These are phyloP conservation scores for Penicillium sp. DNA, from an alignment of 2,329 filamentous ascomycete species.

Conservation along the genomic window DNA sequence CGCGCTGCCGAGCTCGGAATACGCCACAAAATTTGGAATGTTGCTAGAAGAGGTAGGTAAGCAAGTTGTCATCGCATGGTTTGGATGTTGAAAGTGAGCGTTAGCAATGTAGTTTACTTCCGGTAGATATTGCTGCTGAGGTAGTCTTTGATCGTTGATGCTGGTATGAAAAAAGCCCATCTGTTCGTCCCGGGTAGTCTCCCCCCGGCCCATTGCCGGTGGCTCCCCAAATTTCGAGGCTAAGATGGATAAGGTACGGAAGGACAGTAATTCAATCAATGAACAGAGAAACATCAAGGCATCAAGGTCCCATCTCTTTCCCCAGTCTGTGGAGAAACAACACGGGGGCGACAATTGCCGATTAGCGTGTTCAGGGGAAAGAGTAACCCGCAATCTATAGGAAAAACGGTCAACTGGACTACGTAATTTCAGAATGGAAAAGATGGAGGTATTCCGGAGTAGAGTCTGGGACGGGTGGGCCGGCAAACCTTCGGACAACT, in stretches of 20 bases:
- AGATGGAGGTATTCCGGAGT: slow-evolving; percentile 4
- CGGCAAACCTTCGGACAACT: slow-evolving; percentile 22
- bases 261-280: background rate
- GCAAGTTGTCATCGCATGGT: background rate
- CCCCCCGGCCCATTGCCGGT: background rate
- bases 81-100: background rate
- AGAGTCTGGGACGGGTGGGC: slow-evolving; percentile 24
- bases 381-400: background rate
- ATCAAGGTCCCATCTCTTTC: slow-evolving; percentile 6
- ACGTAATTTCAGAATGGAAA: background rate
- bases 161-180: background rate
- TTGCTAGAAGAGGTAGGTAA: background rate
- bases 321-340: slow-evolving; percentile 19
- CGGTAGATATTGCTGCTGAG: background rate
- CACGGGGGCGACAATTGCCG: slow-evolving; percentile 13
- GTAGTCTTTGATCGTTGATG: background rate
- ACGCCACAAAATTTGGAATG: slow-evolving; percentile 16
- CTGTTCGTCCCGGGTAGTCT: background rate
- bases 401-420: background rate
- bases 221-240: background rate
- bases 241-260: background rate
- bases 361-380: slow-evolving; percentile 11
- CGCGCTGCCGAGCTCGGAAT: slow-evolving; percentile 16
- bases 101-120: background rate
- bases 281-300: background rate